A percentile compares a stretch with the other conserved stretches of the same genome.
phyloP scores from a whole-genome alignment of 2,329 filamentous ascomycete species.

The Pseudogymnoascus sp. region DNA sequence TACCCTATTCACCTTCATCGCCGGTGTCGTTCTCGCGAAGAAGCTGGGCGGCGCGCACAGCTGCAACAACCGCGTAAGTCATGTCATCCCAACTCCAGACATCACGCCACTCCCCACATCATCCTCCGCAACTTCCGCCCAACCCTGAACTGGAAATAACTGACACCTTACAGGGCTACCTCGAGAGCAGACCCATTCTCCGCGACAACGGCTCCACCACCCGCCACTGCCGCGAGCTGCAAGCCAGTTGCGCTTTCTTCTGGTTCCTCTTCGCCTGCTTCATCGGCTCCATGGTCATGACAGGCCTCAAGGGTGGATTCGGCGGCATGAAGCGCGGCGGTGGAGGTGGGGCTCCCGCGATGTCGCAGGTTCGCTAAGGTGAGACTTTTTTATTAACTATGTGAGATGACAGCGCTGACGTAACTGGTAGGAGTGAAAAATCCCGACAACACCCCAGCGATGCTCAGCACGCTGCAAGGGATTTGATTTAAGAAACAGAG shows the following conservation, averaged over 20 bases:
- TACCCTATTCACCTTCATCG: conserved; percentile 60
- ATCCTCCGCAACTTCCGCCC: neutral
- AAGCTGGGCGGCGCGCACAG: conserved; percentile 60
- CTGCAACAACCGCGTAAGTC: conserved; percentile 52
- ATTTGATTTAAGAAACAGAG: neutral
- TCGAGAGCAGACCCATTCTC: conserved; percentile 47
- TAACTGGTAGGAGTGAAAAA: neutral
- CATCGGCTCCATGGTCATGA: conserved; percentile 47
- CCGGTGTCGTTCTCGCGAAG: conserved; percentile 61
- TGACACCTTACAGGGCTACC: conserved; percentile 31
- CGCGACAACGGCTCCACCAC: conserved; percentile 48
- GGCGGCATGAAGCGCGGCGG: conserved; percentile 40
- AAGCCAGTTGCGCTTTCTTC: conserved; percentile 67
- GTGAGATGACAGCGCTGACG: neutral
- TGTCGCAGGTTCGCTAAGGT: conserved; percentile 41
- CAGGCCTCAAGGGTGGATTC: conserved; percentile 28
- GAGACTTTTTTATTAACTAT: neutral
- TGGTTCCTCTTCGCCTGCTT: conserved; percentile 69
- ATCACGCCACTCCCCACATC: neutral
- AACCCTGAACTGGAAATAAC: neutral
- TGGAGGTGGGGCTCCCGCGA: conserved; percentile 35
- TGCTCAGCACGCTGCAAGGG: neutral
- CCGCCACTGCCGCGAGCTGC: conserved; percentile 66
- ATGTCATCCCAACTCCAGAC: conserved; percentile 22
- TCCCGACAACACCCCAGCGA: neutral